These are phyloP conservation scores for Neoboletus magnificus DNA, from an alignment of 768 basidiomycete genomes.

Conservation along the genomic window DNA sequence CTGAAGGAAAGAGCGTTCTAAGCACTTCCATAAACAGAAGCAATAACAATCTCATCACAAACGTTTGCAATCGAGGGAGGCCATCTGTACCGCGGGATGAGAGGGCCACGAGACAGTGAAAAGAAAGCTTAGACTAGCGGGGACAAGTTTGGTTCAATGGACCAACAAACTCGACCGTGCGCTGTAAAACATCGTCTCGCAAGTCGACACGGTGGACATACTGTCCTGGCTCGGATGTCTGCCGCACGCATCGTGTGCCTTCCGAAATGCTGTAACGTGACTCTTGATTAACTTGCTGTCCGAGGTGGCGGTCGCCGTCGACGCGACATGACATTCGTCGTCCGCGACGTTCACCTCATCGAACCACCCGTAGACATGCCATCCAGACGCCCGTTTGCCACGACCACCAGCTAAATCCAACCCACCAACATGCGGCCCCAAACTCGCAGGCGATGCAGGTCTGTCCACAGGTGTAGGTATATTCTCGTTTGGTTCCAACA, in stretches of 20 bases:
- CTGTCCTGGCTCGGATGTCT: constrained; percentile 28
- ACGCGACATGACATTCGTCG: neutral
- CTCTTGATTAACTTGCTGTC: constrained; percentile 6
- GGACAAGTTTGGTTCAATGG: neutral
- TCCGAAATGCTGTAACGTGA: constrained; percentile 11
- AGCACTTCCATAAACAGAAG: neutral
- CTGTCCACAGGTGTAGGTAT: neutral
- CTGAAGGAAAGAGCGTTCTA: neutral
- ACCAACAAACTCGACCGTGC: constrained; percentile 28
- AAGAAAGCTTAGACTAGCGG: no score
- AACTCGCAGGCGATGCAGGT: constrained; percentile 19
- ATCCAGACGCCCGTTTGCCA: constrained; percentile 33
- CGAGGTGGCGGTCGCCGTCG: neutral
- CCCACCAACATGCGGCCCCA: constrained; percentile 29
- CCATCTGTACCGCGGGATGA: neutral
- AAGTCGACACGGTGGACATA: constrained; percentile 20
- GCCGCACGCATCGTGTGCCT: neutral
- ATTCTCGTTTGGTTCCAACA: constrained; percentile 11
- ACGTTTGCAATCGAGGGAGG: neutral
- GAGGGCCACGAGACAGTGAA: neutral
- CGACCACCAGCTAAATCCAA: constrained; percentile 28
- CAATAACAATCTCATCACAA: constrained; percentile 1
- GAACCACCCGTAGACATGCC: constrained; percentile 33
- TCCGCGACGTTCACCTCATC: constrained; percentile 13
- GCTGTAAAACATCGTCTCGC: constrained; percentile 28